Percentiles rank a stretch among this genome's conserved stretches.
phyloP scores from a whole-genome alignment of 202 grass and related monocot species.

The Brachypodium distachyon region DNA sequence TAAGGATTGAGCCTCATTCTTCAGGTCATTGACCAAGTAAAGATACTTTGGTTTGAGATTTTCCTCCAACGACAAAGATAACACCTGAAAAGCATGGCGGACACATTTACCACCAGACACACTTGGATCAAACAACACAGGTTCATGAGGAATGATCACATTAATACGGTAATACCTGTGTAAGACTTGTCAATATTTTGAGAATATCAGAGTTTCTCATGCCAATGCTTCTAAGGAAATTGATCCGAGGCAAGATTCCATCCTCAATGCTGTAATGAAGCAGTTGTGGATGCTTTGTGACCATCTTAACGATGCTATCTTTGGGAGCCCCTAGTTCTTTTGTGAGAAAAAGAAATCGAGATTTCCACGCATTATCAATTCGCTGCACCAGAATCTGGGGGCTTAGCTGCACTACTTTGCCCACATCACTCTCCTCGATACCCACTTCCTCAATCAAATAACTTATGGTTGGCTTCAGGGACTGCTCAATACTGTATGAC shows the following conservation, averaged over 20 bases:
- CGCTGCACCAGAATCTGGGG: constrained; percentile 92
- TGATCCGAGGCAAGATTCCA: constrained; percentile 86
- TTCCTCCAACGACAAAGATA: constrained; percentile 84
- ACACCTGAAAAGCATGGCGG: constrained; percentile 44
- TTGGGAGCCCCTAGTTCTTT: constrained; percentile 87
- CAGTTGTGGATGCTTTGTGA: constrained; percentile 87
- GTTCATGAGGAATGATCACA: not conserved
- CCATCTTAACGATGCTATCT: constrained; percentile 91
- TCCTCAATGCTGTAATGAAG: constrained; percentile 97
- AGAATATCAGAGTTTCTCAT: constrained; percentile 75
- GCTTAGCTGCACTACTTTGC: constrained; percentile 91
- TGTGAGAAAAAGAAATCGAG: constrained; percentile 62
- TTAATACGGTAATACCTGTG: constrained; percentile 54
- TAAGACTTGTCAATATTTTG: constrained; percentile 83
- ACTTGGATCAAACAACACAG: not conserved
- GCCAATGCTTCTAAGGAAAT: constrained; percentile 86
- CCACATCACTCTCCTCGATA: constrained; percentile 65
- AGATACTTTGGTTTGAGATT: constrained; percentile 97
- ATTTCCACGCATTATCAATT: constrained; percentile 81
- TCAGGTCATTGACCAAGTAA: constrained; percentile 88
- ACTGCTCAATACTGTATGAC: constrained; percentile 84
- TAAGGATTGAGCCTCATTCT: constrained; percentile 72
- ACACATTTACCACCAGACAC: constrained; percentile 5
- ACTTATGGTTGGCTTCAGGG: constrained; percentile 70
- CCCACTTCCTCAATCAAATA: constrained; percentile 88